Evolutionary conservation across 2,329 filamentous ascomycete species (phyloP).

Genomic region (Aspergillus pseudotamarii): DNA sequence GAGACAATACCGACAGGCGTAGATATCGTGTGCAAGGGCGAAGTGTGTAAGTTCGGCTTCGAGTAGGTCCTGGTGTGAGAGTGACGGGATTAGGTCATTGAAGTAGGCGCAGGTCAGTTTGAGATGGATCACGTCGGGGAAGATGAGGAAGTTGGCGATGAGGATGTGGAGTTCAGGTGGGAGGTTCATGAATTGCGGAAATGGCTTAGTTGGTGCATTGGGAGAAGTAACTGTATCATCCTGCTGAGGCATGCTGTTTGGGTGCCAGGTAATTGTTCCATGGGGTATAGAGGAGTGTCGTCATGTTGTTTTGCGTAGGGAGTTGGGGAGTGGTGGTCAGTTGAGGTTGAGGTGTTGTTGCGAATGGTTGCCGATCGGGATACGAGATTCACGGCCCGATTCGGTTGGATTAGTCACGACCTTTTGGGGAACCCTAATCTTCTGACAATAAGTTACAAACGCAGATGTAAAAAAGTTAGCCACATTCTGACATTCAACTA

Average conservation of each 20-base stretch:
- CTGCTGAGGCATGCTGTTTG: neutral
- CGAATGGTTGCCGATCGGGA: neutral
- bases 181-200: constrained; percentile 14
- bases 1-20: constrained; percentile 32
- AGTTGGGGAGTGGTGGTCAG: neutral
- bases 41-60: constrained; percentile 24
- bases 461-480: too few species aligned
- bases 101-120: constrained; percentile 32
- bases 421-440: neutral
- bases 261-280: neutral
- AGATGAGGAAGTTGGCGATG: constrained; percentile 27
- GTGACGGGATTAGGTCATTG: constrained; percentile 22
- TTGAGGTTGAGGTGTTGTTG: neutral
- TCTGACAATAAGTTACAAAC: too few species aligned
- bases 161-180: constrained; percentile 36
- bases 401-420: neutral
- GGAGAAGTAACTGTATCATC: neutral
- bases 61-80: constrained; percentile 28
- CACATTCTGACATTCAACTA: too few species aligned
- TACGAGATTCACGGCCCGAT: neutral
- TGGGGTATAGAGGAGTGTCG: neutral
- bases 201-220: neutral
- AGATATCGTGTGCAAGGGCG: constrained; percentile 24
- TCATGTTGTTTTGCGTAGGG: neutral
- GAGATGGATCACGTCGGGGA: constrained; percentile 30